A percentile compares a stretch with the other conserved stretches of the same genome.
Evolutionary conservation across 1,139 yeast genomes (phyloP).

Genomic region (Arxiozyma bovina): DNA sequence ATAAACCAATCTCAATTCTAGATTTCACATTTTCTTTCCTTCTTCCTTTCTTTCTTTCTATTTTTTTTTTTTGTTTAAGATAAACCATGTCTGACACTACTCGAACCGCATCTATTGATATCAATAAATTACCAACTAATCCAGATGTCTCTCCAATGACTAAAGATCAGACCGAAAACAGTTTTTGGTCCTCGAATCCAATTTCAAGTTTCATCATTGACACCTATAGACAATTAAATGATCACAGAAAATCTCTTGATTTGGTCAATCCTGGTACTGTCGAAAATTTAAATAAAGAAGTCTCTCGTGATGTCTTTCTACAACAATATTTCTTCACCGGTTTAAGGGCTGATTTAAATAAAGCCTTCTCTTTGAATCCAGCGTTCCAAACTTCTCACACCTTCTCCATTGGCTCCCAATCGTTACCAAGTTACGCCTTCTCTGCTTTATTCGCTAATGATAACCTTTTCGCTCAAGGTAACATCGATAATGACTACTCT

Average conservation of each 20-base stretch:
- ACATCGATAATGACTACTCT: conserved; percentile 76
- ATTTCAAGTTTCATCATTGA: conserved; percentile 72
- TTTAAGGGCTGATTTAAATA: conserved; percentile 90
- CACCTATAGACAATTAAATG: conserved; percentile 60
- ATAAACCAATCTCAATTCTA: no score
- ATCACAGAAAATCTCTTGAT: conserved; percentile 75
- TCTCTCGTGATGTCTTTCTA: conserved; percentile 83
- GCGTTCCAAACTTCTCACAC: conserved; percentile 97
- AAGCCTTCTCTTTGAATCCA: conserved; percentile 84
- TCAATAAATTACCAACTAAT: conserved; percentile 49
- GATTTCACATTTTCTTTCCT: not conserved
- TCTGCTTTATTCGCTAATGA: conserved; percentile 87
- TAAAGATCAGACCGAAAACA: conserved; percentile 39
- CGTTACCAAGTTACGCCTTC: conserved; percentile 86
- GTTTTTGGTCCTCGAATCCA: conserved; percentile 81
- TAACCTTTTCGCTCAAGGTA: conserved; percentile 80
- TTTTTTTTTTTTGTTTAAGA: no score
- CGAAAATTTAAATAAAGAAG: conserved; percentile 91
- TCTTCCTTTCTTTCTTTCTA: no score
- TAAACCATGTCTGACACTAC: not conserved
- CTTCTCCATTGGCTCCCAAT: conserved; percentile 78
- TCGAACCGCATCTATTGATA: conserved; percentile 34
- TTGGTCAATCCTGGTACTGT: conserved; percentile 89
- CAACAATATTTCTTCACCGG: conserved; percentile 91
- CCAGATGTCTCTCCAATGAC: conserved; percentile 46